Evolutionary conservation across 768 basidiomycete species (phyloP).

Genomic region (Mycena maculata): DNA sequence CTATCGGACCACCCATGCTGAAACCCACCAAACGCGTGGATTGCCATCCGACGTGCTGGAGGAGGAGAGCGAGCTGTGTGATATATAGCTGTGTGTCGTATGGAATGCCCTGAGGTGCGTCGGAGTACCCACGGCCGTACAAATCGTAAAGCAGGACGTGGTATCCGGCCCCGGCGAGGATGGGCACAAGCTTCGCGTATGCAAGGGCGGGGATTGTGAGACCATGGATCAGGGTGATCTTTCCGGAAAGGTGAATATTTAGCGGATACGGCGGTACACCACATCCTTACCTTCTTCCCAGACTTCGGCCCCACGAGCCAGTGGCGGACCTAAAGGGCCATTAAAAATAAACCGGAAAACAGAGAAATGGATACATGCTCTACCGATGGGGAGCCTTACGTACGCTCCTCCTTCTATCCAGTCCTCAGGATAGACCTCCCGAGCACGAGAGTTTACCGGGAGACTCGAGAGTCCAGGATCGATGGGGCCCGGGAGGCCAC

Average conservation of each 20-base stretch:
- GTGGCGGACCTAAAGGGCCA: slow-evolving; percentile 60
- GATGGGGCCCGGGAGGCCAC: background rate
- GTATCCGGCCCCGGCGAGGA: slow-evolving; percentile 57
- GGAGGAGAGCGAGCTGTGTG: slow-evolving; percentile 65
- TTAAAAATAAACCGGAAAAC: background rate
- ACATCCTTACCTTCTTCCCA: slow-evolving; percentile 61
- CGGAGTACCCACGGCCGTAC: slow-evolving; percentile 69
- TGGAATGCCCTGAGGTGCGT: slow-evolving; percentile 57
- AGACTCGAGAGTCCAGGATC: slow-evolving; percentile 20
- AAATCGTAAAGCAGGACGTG: slow-evolving; percentile 67
- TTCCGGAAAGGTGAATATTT: slow-evolving; percentile 33
- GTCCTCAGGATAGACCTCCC: slow-evolving; percentile 60
- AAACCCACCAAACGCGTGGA: slow-evolving; percentile 57
- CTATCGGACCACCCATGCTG: slow-evolving; percentile 65
- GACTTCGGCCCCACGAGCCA: slow-evolving; percentile 63
- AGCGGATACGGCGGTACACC: no score
- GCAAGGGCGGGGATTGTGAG: slow-evolving; percentile 62
- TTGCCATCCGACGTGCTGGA: slow-evolving; percentile 64
- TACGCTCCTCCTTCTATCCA: slow-evolving; percentile 58
- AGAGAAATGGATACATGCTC: slow-evolving; percentile 43
- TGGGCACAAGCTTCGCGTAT: slow-evolving; percentile 63
- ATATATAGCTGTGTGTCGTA: slow-evolving; percentile 60
- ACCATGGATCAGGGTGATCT: slow-evolving; percentile 66
- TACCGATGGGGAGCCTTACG: slow-evolving; percentile 57
- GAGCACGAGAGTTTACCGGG: slow-evolving; percentile 16